Conservation (phyloP, 345 rosid species). For the Conringia planisiliqua region DNA sequence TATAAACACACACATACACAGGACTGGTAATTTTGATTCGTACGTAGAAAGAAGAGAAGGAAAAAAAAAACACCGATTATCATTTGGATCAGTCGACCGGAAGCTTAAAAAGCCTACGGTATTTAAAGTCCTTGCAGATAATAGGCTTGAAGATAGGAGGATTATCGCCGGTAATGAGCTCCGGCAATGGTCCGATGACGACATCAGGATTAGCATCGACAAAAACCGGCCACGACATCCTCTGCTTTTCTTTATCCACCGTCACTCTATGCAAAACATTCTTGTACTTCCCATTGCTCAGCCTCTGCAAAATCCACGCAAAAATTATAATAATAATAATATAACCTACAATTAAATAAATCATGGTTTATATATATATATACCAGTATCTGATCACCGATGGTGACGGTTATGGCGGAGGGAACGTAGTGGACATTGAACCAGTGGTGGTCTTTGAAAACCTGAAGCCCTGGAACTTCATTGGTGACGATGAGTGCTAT, state of each 20-base stretch:
- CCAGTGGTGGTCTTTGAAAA: conserved; percentile 58
- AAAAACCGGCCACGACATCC: conserved; percentile 93
- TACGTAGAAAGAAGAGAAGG: neutral
- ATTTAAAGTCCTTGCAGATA: conserved; percentile 50
- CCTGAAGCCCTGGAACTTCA: conserved; percentile 74
- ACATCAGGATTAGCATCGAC: conserved; percentile 60
- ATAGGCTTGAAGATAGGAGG: conserved; percentile 55
- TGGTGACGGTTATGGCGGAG: conserved; percentile 51
- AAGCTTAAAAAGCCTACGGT: conserved; percentile 61
- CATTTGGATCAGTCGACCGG: conserved; percentile 31
- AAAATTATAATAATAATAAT: neutral
- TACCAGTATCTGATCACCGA: conserved; percentile 77
- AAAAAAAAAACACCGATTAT: neutral
- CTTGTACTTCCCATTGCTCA: conserved; percentile 67
- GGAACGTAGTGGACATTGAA: conserved; percentile 57
- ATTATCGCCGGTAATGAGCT: conserved; percentile 36
- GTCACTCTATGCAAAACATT: conserved; percentile 57
- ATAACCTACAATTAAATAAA: neutral
- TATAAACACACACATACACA: neutral
- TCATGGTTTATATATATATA: no score
- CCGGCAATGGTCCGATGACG: conserved; percentile 52
- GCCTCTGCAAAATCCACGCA: conserved; percentile 37
- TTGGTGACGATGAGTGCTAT: conserved; percentile 69
- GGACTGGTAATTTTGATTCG: neutral
- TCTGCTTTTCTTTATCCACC: conserved; percentile 49